Conservation (phyloP, 805 yeast genomes). For the Starmerella apis region DNA sequence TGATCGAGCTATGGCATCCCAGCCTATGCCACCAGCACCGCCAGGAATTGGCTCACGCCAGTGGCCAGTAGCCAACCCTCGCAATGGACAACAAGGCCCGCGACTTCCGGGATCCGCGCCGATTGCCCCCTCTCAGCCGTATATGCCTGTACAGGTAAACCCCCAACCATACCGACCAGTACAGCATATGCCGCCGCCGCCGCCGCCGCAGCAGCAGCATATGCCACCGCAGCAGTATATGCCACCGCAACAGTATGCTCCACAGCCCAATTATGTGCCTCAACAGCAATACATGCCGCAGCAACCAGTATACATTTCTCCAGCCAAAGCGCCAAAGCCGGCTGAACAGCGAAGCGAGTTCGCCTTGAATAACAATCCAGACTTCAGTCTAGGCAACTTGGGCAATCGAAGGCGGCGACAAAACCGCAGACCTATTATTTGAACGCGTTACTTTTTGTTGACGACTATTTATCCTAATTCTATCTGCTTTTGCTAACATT, state of each 20-base stretch:
- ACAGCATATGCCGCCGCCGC: conserved; percentile 1
- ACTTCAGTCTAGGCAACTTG: conserved; percentile 21
- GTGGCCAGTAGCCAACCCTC: neutral
- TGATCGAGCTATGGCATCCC: neutral
- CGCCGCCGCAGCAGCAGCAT: neutral
- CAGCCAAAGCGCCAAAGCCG: neutral
- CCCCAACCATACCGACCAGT: neutral
- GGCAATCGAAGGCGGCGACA: conserved; percentile 14
- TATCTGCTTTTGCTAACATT: too few relatives aligned
- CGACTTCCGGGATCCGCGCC: too few relatives aligned
- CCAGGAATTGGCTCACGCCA: neutral
- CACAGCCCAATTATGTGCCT: conserved; percentile 1
- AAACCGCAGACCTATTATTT: neutral
- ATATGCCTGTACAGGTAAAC: neutral
- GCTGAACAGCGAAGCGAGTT: conserved; percentile 19
- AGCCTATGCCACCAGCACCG: neutral
- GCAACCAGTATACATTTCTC: conserved; percentile 7
- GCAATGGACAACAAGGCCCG: neutral
- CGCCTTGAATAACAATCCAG: conserved; percentile 23
- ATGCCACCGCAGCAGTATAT: conserved; percentile 2
- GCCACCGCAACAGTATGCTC: neutral
- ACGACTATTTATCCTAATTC: neutral
- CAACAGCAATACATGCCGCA: conserved; percentile 5
- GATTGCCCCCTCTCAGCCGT: neutral
- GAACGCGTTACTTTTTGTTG: neutral